Evolutionary conservation across 148 eudicot species (phyloP), one percentile per base, ranked within the genome.

Genomic region (Vaccinium corymbosum): DNA sequence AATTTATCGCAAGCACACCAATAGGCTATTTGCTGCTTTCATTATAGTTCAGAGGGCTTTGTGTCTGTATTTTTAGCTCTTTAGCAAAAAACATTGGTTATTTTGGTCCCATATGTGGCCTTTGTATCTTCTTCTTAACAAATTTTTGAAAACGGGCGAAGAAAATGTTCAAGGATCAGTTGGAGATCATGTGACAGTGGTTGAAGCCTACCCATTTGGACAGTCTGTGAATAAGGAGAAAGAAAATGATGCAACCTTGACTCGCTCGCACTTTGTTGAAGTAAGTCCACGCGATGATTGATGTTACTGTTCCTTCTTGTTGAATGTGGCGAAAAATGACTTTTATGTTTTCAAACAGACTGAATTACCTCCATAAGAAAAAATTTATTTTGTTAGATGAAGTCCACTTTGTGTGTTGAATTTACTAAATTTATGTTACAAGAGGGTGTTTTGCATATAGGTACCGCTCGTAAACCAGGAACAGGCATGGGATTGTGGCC

Each of bases 401-500:
- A 32, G 13, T 82, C 42, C 13, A 35, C 57, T 73, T 53, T 17
- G 20, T 17, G 13, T 27, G 19, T 20, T n/a, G 14, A 25, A 1
- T 3, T 70, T 56, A 11, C 48, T 71, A 55, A 32, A 15, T 73
- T 75, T 52, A 81, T 56, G 29, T n/a, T 46, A 83, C 32, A 38
- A 0, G 76, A 6, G n/a, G 76, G 1, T 82, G 4, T 50, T 22
- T 48, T 84, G 27, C 46, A 83, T 32, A 6, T 52, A 93, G 99
- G 98, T 97, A 76, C 98, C 98, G 35, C 97, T 93, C 72, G 81
- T 97, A 82, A 92, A 89, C 80, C 99, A 97, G 78, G 81, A 89
- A 73, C 90, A 85, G 55, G 88, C 91, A 64, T 97, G 99, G 99
- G 99, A 97, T 87, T 97, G 98, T 90, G 99, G 99, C 62, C 95